phyloP scores from a whole-genome alignment of 768 basidiomycete species.

The Imleria badia region DNA sequence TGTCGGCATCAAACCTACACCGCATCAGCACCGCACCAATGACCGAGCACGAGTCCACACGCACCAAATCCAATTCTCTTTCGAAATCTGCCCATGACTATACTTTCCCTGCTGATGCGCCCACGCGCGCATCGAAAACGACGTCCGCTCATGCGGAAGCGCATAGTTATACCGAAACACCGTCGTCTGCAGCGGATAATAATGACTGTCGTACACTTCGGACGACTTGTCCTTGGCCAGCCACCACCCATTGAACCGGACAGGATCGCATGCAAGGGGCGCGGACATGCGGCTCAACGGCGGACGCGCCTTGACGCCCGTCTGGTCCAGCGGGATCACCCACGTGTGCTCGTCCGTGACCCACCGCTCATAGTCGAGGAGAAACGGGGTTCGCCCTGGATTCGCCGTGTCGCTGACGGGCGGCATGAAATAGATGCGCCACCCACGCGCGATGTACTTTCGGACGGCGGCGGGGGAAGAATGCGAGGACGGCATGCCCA shows the following conservation, averaged over 20 bases:
- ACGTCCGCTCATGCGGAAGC: conserved; percentile 10
- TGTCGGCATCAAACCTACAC: conserved; percentile 23
- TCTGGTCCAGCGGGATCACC: not conserved
- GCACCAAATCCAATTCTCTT: conserved; percentile 25
- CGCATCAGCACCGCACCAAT: not conserved
- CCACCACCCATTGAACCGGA: conserved; percentile 21
- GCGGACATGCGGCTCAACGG: not conserved
- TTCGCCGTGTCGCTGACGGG: conserved; percentile 1
- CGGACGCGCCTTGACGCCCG: not conserved
- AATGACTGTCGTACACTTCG: not conserved
- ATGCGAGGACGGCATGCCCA: conserved; percentile 17
- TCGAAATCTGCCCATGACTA: not conserved
- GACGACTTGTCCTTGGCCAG: not conserved
- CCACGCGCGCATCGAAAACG: conserved; percentile 5
- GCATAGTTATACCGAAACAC: conserved; percentile 28
- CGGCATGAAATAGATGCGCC: conserved; percentile 9
- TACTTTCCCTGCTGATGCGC: conserved; percentile 6
- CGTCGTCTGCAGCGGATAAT: conserved; percentile 13
- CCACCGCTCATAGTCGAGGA: conserved; percentile 25
- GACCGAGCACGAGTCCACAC: not conserved
- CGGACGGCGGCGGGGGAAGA: conserved; percentile 6
- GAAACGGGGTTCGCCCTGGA: not conserved
- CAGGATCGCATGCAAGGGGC: not conserved
- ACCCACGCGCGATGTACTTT: conserved; percentile 42
- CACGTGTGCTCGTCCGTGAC: conserved; percentile 29